phyloP scores from a whole-genome alignment of 352 stramenopile genomes.

The Phytopythium boreale region DNA sequence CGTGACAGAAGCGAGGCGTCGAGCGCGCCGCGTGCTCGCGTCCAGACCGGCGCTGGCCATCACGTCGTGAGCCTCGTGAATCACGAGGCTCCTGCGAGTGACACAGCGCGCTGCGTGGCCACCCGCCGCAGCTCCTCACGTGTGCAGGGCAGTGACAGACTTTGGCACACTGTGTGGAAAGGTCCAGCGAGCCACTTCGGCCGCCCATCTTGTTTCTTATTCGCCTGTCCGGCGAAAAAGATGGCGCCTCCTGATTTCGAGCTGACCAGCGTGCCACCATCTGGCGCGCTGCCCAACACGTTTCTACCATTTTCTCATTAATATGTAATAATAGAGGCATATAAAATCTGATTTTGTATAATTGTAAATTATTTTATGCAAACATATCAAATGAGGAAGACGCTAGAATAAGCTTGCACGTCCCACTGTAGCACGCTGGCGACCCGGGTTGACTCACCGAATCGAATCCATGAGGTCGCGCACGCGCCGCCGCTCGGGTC shows the following conservation, averaged over 20 bases:
- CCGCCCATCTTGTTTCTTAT: background rate
- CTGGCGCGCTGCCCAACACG: background rate
- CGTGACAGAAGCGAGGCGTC: background rate
- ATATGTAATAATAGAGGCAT: background rate
- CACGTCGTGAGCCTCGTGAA: too few relatives aligned
- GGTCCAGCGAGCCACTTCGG: too few relatives aligned
- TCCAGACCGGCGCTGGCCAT: background rate
- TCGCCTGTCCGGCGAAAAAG: too few relatives aligned
- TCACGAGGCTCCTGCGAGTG: too few relatives aligned
- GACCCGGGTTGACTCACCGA: background rate
- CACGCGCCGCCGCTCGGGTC: background rate
- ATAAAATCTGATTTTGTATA: background rate
- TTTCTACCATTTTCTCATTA: background rate
- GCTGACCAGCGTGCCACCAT: slow-evolving; percentile 2
- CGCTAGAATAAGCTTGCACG: background rate
- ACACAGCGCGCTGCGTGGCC: background rate
- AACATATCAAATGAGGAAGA: background rate
- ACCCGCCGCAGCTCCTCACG: background rate
- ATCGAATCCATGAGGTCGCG: background rate
- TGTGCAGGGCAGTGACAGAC: background rate
- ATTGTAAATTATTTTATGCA: background rate
- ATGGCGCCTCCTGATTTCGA: background rate
- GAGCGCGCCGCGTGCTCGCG: too few relatives aligned
- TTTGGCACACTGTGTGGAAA: background rate
- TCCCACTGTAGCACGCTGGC: background rate